Evolutionary conservation across 192 early-diverging fungal genomes (phyloP), one percentile per base, ranked within the genome.

Genomic region (Cetraspora pellucida): DNA sequence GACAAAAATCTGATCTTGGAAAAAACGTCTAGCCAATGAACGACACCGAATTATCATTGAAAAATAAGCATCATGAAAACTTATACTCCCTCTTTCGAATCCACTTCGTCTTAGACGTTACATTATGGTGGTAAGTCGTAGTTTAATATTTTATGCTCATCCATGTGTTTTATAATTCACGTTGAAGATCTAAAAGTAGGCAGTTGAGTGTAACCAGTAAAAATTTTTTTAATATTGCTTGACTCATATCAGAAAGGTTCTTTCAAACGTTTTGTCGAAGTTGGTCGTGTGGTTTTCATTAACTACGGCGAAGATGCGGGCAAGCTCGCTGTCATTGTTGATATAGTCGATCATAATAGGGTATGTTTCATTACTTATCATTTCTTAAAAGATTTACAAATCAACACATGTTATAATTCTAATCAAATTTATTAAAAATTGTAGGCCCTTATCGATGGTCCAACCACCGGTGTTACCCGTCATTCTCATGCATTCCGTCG

Each of bases 301-400:
- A 97, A 93, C 89, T 90, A 92, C 89, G 98, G 98, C 79, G 87
- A 89, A 78, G 91, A 97, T 84, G 91, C 93, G 83, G 96, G 96
- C 81, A 98, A 99, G 90, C 91, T 98, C 78, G 97, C 97, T 7
- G 94, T 96, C 81, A 94, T 99, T 87, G 94, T 98, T 74, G 98
- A 98, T 85, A 97, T 99, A 84, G 92, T 99, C 81, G 98, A 99
- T 89, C 97, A 99, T 93, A 94, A 93, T 88, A 91, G 98, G 79
- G 94, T 91, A 86, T 50, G 88, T 88, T 58, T 21, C 47, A 21
- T 19, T 65, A 31, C 10, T 63, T 79, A 19, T 61, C 16, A 49
- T 21, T 28, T 21, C 14, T 50, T 49, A 14, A 47, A n/a, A 3
- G 23, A 28, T 43, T 21, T 0, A 2, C 54, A 54, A 50, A 19